Evolutionary conservation across 2,329 filamentous ascomycete genomes (phyloP).

Genomic region (Penicillium janthinellum): DNA sequence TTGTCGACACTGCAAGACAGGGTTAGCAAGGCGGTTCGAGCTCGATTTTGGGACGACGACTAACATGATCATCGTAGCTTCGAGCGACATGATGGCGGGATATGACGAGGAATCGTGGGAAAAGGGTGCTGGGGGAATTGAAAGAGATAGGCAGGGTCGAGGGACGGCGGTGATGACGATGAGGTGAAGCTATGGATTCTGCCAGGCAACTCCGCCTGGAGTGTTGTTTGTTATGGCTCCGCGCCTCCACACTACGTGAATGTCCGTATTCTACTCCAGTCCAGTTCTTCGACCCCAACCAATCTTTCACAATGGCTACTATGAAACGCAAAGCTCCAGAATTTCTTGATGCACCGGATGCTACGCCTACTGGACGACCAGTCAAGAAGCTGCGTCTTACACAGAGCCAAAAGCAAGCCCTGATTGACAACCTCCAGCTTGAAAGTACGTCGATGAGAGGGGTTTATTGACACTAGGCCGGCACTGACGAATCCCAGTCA

Average conservation of each 20-base stretch:
- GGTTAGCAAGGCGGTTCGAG: constrained; percentile 23
- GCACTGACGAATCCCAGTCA: constrained; percentile 59
- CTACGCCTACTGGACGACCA: constrained; percentile 57
- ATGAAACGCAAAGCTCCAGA: constrained; percentile 46
- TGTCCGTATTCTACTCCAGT: constrained; percentile 7
- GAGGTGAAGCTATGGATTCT: constrained; percentile 32
- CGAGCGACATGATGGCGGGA: constrained; percentile 83
- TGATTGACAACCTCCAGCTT: constrained; percentile 86
- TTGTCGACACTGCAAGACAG: constrained; percentile 74
- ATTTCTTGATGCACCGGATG: constrained; percentile 31
- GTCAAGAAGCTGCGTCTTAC: constrained; percentile 66
- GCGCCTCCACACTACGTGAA: constrained; percentile 15
- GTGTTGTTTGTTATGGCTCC: constrained; percentile 31
- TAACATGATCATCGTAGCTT: constrained; percentile 96
- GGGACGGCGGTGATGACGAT: constrained; percentile 32
- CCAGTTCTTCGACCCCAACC: constrained; percentile 2
- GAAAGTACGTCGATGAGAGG: constrained; percentile 66
- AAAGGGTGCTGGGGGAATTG: constrained; percentile 11
- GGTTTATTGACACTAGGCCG: not conserved
- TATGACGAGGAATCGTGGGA: constrained; percentile 14
- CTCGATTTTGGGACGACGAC: constrained; percentile 23
- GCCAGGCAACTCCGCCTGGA: constrained; percentile 19
- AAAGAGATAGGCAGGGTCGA: constrained; percentile 16
- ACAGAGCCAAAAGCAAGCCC: constrained; percentile 74
- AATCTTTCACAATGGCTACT: constrained; percentile 38